Evolutionary conservation across 2,329 filamentous ascomycete species (phyloP).

Genomic region (Paecilomyces dactylethromorphus): DNA sequence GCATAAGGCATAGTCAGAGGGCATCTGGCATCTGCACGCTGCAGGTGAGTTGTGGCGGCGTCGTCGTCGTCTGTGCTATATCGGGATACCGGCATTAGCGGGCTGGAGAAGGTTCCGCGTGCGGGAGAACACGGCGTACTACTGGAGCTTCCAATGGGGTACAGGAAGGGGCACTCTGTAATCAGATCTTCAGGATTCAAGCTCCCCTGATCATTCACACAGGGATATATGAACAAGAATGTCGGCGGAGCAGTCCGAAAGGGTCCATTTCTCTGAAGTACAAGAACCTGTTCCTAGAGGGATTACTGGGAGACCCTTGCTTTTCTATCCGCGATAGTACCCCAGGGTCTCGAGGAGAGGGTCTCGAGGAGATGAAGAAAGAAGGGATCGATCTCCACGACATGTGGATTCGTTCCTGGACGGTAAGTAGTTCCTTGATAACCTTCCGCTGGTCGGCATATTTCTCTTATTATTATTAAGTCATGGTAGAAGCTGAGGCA

Average conservation of each 20-base stretch:
- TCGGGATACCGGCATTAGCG: neutral
- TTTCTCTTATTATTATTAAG: neutral
- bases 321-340: neutral
- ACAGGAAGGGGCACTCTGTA: neutral
- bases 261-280: neutral
- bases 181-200: neutral
- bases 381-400: neutral
- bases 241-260: neutral
- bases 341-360: neutral
- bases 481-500: neutral
- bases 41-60: neutral
- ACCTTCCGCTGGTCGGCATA: neutral
- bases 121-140: neutral
- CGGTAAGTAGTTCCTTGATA: neutral
- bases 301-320: neutral
- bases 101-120: neutral
- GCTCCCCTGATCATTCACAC: neutral
- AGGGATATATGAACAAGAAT: neutral
- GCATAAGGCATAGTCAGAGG: neutral
- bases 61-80: neutral
- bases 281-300: neutral
- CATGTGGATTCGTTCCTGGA: neutral
- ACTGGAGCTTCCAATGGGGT: too few species aligned
- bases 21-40: neutral
- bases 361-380: neutral